phyloP scores from a whole-genome alignment of 2,329 filamentous ascomycete species.

The Cercospora sp. region DNA sequence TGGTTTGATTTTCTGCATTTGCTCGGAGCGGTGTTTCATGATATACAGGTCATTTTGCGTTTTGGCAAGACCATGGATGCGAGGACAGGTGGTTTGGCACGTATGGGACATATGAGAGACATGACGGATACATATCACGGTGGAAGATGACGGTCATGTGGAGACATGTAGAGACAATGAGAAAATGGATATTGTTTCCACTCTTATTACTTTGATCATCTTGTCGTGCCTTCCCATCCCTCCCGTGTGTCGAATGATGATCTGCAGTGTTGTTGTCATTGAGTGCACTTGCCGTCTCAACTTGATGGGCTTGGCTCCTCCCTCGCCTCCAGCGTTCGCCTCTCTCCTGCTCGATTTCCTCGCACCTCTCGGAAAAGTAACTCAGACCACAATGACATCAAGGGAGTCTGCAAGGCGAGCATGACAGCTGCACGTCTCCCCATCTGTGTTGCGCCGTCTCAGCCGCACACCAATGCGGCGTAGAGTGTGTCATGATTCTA shows the following conservation, averaged over 20 bases:
- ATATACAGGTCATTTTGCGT: not conserved
- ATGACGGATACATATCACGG: not conserved
- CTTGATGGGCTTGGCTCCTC: not conserved
- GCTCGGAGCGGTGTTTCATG: not conserved
- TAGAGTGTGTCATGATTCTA: not conserved
- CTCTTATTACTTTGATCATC: not conserved
- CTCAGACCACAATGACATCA: not conserved
- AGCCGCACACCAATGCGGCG: not conserved
- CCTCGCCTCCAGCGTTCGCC: not conserved
- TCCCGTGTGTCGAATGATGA: not conserved
- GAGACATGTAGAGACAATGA: not conserved
- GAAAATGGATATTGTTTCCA: not conserved
- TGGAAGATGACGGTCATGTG: not conserved
- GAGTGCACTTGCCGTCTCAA: not conserved
- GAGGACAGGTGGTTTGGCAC: not conserved
- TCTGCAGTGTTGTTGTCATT: not conserved
- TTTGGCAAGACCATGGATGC: not conserved
- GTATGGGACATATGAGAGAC: not conserved
- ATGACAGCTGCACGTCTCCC: not conserved
- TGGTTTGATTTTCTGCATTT: conserved; percentile 3
- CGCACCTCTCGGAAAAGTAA: not conserved
- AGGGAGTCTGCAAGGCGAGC: not conserved
- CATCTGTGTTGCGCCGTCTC: not conserved
- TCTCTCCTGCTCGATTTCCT: not conserved
- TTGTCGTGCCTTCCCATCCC: not conserved